phyloP scores from a whole-genome alignment of 2,329 filamentous ascomycete species.

The Penicillium crustosum region DNA sequence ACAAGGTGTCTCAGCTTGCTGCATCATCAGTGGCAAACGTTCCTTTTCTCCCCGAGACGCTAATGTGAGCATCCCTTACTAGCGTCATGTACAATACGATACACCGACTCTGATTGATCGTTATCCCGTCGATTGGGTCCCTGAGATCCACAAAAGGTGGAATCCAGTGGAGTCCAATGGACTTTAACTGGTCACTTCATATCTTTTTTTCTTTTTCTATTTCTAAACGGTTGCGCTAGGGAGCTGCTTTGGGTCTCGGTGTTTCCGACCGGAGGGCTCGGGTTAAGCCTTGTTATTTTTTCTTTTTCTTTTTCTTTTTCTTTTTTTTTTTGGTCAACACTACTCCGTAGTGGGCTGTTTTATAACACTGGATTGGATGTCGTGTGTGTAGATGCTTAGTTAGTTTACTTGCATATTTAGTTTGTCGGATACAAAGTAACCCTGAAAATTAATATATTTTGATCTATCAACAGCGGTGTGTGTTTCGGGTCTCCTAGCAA shows the following conservation, averaged over 20 bases:
- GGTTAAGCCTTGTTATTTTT: neutral
- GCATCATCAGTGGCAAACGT: constrained; percentile 22
- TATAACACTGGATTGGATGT: neutral
- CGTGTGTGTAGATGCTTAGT: neutral
- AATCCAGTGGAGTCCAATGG: neutral
- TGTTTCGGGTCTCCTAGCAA: constrained; percentile 23
- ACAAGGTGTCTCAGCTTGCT: constrained; percentile 6
- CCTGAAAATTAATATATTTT: neutral
- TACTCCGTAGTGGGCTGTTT: too few relatives aligned
- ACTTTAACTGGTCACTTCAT: constrained; percentile 2
- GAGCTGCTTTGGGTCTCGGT: constrained; percentile 25
- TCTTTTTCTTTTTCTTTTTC: too few relatives aligned
- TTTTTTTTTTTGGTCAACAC: neutral
- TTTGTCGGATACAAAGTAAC: neutral
- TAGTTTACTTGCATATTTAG: neutral
- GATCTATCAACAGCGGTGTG: constrained; percentile 19
- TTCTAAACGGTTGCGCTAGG: constrained; percentile 25
- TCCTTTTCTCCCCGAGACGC: constrained; percentile 21
- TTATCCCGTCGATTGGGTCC: constrained; percentile 9
- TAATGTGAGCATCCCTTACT: constrained; percentile 24
- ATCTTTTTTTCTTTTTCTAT: constrained; percentile 4
- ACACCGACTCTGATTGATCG: constrained; percentile 8
- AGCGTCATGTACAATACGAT: constrained; percentile 15
- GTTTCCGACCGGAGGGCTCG: constrained; percentile 22
- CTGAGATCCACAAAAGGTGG: constrained; percentile 12